phyloP scores from a whole-genome alignment of 345 rosid species.

The Linum usitatissimum region DNA sequence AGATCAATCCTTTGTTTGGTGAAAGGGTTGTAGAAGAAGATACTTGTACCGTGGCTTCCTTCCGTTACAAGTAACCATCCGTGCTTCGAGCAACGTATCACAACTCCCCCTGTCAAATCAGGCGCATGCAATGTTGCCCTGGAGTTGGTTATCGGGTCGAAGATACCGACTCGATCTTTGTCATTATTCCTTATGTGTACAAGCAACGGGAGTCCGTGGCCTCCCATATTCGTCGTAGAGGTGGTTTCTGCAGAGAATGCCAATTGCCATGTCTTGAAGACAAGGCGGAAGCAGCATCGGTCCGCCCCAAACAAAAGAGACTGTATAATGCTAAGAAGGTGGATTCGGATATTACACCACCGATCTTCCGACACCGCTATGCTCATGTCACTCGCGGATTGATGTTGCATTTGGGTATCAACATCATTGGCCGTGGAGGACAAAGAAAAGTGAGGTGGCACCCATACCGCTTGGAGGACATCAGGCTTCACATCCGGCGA shows the following conservation, averaged over 20 bases:
- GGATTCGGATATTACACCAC: neutral
- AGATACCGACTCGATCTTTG: neutral
- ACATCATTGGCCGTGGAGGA: neutral
- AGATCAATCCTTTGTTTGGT: neutral
- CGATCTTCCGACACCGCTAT: neutral
- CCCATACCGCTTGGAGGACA: neutral
- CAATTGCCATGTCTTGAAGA: neutral
- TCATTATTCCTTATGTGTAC: neutral
- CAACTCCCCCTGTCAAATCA: neutral
- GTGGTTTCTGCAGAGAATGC: neutral
- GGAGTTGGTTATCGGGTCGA: neutral
- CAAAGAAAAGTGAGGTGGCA: neutral
- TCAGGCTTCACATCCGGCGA: neutral
- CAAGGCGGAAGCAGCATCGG: neutral
- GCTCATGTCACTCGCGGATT: neutral
- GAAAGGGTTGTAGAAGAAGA: neutral
- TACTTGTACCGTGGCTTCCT: neutral
- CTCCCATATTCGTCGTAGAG: neutral
- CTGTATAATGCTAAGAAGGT: neutral
- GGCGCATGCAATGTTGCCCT: neutral
- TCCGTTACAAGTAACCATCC: neutral
- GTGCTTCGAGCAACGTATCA: neutral
- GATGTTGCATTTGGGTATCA: too few species aligned
- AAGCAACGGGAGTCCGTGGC: neutral
- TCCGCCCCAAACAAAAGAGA: neutral